Base-by-base conservation (phyloP, 371 early-diverging fungal species). In the Actinomucor elegans region DNA sequence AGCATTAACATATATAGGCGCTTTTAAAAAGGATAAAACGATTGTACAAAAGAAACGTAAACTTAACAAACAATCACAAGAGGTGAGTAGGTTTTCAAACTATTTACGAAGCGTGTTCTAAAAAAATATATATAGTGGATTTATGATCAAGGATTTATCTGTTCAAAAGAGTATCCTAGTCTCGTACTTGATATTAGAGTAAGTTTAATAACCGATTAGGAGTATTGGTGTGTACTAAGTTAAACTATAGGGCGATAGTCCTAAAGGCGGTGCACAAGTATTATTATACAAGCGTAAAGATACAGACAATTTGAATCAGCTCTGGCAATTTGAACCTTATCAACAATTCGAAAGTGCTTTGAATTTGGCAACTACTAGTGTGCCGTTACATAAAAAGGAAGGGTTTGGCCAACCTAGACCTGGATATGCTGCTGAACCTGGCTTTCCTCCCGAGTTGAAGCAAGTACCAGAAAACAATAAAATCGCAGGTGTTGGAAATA, bases 101-200 rank as follows among this genome's bases (percentile, higher is more conserved):
- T 15, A 8, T 37, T 27, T 34, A 18, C 1, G 31, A 18, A 15
- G 20, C 20, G 5, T 14, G 31, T 10, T 18, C 7, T 11, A 54
- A 14, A 4, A 1, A n/a, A 31, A 14, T 10, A 38, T 15, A 31
- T 20, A 15, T 51, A 77, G 77, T 77, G 73, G 71, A 59, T 61
- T 10, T 73, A 62, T 32, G 71, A 77, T 34, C 50, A 71, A 42
- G 77, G 77, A 0, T 73, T 58, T 47, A 73, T 77, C 38, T 71
- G 69, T 34, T 71, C 67, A 18, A 61, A 65, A 21, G 70, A 61
- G 23, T 77, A 71, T 35, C 67, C 71, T 9, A 67, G 57, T n/a
- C 55, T 77, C 48, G 74, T 77, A 0, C 61, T 77, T n/a, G 73
- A 71, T 60, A 77, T 77, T 37, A 69, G 66, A 59, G 77, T 77